Conservation (phyloP, 768 basidiomycete species). For the Chalciporus sphaerocephalus region DNA sequence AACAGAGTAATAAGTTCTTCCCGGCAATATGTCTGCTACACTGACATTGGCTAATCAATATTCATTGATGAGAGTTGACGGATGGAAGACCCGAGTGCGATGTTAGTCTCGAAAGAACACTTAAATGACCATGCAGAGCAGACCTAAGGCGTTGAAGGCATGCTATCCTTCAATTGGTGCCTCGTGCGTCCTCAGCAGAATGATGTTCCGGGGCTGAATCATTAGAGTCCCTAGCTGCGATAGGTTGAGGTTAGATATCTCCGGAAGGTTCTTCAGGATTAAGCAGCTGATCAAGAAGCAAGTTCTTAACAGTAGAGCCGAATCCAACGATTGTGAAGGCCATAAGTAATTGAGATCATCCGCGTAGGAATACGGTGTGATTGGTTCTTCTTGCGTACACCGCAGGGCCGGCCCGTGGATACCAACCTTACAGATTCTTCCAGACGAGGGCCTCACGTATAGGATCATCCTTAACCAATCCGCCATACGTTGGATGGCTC, state of each 20-base stretch:
- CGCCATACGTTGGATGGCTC: constrained; percentile 14
- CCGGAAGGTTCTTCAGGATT: background rate
- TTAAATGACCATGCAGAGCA: background rate
- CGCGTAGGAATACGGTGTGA: constrained; percentile 11
- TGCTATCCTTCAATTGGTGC: no score
- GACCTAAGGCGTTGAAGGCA: background rate
- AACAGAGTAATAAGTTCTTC: background rate
- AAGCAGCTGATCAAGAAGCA: background rate
- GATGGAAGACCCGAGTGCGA: background rate
- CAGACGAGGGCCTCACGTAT: background rate
- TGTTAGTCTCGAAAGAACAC: background rate
- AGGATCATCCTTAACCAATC: constrained; percentile 12
- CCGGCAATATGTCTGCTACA: no score
- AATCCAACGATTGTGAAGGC: background rate
- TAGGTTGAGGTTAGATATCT: background rate
- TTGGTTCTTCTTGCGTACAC: background rate
- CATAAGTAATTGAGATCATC: constrained; percentile 1
- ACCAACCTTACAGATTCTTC: background rate
- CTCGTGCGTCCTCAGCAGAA: no score
- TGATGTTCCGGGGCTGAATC: background rate
- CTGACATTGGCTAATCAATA: constrained; percentile 1
- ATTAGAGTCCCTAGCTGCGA: background rate
- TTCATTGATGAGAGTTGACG: constrained; percentile 10
- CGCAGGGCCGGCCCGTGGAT: background rate
- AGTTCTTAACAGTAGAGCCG: background rate